A percentile compares a stretch with the other conserved stretches of the same genome.
These are phyloP conservation scores for Trypanosoma lewisi DNA, from an alignment of 208 protist species.

Conservation along the genomic window DNA sequence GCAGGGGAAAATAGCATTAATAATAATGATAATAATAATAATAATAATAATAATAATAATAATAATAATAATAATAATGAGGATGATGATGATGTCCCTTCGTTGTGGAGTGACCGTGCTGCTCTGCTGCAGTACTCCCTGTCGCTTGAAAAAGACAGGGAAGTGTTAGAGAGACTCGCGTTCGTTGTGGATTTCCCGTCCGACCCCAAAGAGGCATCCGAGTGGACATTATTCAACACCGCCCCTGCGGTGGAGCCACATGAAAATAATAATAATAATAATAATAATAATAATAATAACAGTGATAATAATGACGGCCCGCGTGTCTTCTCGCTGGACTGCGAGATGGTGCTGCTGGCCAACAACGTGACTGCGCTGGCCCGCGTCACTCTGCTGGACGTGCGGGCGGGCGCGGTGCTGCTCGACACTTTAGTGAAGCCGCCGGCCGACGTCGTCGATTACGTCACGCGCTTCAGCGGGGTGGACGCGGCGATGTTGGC, in stretches of 20 bases:
- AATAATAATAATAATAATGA: too few species aligned
- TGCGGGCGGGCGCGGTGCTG: slow-evolving; percentile 43
- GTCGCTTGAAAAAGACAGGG: slow-evolving; percentile 38
- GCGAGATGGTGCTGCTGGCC: slow-evolving; percentile 88
- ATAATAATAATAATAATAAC: too few species aligned
- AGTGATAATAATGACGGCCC: too few species aligned
- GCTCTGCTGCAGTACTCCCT: slow-evolving; percentile 51
- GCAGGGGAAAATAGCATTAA: too few species aligned
- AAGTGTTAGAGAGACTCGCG: slow-evolving; percentile 38
- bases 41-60: too few species aligned
- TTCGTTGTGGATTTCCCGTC: slow-evolving; percentile 39
- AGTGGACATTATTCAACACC: slow-evolving; percentile 19
- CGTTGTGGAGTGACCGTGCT: slow-evolving; percentile 35
- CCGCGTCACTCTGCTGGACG: slow-evolving; percentile 81
- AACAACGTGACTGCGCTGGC: slow-evolving; percentile 68
- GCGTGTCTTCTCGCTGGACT: slow-evolving; percentile 81
- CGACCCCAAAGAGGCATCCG: slow-evolving; percentile 9
- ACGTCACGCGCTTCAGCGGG: slow-evolving; percentile 89
- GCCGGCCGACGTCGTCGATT: slow-evolving; percentile 66
- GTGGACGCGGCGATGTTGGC: slow-evolving; percentile 79
- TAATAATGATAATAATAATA: too few species aligned
- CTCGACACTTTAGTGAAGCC: slow-evolving; percentile 91
- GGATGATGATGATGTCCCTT: background rate
- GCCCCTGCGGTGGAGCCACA: too few species aligned
- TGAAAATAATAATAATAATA: too few species aligned